These are phyloP conservation scores for Reticulascus tulasneorum DNA, from an alignment of 2,329 filamentous ascomycete species.

Conservation along the genomic window DNA sequence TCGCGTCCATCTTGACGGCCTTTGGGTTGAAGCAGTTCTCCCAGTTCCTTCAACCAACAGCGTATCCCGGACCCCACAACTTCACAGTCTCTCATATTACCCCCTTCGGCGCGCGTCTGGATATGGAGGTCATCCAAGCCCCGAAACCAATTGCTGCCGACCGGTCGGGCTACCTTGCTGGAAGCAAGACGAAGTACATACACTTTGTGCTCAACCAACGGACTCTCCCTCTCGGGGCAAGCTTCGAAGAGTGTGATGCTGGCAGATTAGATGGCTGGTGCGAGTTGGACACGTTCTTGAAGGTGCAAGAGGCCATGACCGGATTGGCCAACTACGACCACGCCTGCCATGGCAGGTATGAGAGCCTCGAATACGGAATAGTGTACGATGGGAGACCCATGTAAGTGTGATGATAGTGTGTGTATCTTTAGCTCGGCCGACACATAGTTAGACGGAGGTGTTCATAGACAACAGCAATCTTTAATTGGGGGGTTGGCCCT, in stretches of 20 bases:
- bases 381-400: constrained; percentile 33
- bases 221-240: constrained; percentile 64
- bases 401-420: constrained; percentile 10
- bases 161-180: constrained; percentile 49
- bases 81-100: constrained; percentile 65
- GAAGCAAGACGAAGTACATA: constrained; percentile 61
- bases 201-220: constrained; percentile 74
- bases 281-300: constrained; percentile 64
- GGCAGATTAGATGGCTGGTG: constrained; percentile 72
- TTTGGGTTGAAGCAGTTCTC: constrained; percentile 70
- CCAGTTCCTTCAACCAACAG: constrained; percentile 50
- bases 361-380: constrained; percentile 30
- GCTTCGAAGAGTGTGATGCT: constrained; percentile 60
- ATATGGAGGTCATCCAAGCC: constrained; percentile 69
- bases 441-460: too few species aligned
- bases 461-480: too few species aligned
- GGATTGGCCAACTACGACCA: constrained; percentile 58
- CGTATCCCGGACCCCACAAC: constrained; percentile 54
- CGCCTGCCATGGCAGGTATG: constrained; percentile 59
- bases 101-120: constrained; percentile 68
- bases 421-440: constrained; percentile 21
- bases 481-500: too few species aligned
- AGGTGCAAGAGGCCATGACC: constrained; percentile 56
- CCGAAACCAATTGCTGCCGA: constrained; percentile 58
- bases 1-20: constrained; percentile 64